These are phyloP conservation scores for Macrotyloma uniflorum DNA, from an alignment of 306 rosid genomes.

Conservation along the genomic window DNA sequence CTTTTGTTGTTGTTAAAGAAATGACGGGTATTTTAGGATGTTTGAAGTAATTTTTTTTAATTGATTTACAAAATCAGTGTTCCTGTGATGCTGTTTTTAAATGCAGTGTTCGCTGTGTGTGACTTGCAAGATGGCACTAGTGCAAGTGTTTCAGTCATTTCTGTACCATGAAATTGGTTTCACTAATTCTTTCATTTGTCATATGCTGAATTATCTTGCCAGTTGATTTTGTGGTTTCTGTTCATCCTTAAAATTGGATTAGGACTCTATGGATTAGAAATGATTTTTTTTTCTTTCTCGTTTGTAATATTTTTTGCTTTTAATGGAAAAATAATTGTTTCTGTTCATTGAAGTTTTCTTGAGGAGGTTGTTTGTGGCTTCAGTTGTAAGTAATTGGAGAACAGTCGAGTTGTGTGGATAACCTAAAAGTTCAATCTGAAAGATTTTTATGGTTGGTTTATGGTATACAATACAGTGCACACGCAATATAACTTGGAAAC, in stretches of 20 bases:
- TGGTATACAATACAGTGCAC: not conserved
- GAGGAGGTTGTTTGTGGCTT: constrained; percentile 17
- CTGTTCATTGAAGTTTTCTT: not conserved
- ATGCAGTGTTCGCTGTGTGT: not conserved
- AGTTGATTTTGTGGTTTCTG: not conserved
- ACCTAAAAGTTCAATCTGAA: not conserved
- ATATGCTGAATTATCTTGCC: not conserved
- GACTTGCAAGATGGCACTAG: not conserved
- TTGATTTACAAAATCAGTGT: not conserved
- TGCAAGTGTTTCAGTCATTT: not conserved
- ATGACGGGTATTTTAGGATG: not conserved
- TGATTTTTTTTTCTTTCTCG: not conserved
- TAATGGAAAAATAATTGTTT: not conserved
- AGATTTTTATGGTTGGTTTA: not conserved
- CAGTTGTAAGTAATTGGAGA: constrained; percentile 17
- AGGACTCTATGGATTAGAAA: not conserved
- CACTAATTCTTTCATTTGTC: not conserved
- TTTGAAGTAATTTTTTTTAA: not conserved
- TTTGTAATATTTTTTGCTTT: not conserved
- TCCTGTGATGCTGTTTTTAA: not conserved
- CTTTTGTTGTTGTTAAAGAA: not conserved
- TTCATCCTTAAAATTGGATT: not conserved
- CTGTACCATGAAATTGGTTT: not conserved
- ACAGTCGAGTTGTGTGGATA: not conserved
- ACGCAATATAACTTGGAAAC: not conserved